Base-by-base conservation (phyloP, 345 rosid genomes). In the Pistacia vera region DNA sequence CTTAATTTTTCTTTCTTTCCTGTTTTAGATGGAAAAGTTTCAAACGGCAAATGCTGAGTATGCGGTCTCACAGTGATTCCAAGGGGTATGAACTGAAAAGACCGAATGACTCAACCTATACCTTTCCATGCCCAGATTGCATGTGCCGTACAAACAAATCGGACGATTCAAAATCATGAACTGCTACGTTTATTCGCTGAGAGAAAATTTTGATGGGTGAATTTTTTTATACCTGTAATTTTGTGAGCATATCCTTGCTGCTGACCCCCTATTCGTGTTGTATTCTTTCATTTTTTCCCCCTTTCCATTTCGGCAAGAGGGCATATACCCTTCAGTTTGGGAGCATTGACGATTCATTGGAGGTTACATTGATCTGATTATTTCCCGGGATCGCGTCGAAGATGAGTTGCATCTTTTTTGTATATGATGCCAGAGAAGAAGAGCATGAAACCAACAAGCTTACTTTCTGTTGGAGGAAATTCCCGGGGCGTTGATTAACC, bases 111-210 rank as follows among this genome's bases (percentile, higher is more conserved):
- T 97, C 98, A 0, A 83, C 92, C 52, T 97, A 91, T 78, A 88
- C 94, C 57, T 94, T 87, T 77, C 98, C 99, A 17, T 97, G 99
- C 84, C 99, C 99, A 12, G 96, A 97, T 79, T 97, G 99, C 83
- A 92, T 97, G 98, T 90, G 96, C 79, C 98, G 82, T 46, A 63
- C 72, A 66, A 97, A 89, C 92, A 90, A 83, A 80, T 82, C 96
- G 18, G 81, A 80, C 68, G 84, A 80, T 65, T 80, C 90, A 9
- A 91, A 77, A 85, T 83, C 89, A 55, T 75, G 80, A 41, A 78
- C 85, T 46, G 81, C 82, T 30, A 76, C 67, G 0, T 90, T 90
- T 86, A 86, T 77, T 70, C 51, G 17, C 74, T 74, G 78, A 28
- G 56, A 66, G 41, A 68, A 68, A 35, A 38, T 54, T 64, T 68